These are phyloP conservation scores for Globisporangium irregulare DNA, from an alignment of 352 stramenopile species.

Conservation along the genomic window DNA sequence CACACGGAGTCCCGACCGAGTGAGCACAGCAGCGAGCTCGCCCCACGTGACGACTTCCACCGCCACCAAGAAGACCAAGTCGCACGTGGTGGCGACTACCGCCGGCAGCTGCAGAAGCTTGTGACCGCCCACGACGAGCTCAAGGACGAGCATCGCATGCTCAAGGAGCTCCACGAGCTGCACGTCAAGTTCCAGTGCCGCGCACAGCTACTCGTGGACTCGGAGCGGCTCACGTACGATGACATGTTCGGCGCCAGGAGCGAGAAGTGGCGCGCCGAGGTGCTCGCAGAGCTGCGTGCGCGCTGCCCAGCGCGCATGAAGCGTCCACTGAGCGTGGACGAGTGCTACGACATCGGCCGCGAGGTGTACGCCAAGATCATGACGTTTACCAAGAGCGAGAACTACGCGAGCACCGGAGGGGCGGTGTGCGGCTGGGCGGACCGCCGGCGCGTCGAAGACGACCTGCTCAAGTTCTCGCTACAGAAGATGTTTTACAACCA, in stretches of 20 bases:
- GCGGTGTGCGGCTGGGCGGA: conserved; percentile 31
- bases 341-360: conserved; percentile 30
- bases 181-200: conserved; percentile 30
- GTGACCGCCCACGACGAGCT: conserved; percentile 20
- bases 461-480: conserved; percentile 32
- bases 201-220: conserved; percentile 22
- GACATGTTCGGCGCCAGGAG: conserved; percentile 6
- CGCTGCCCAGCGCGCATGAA: conserved; percentile 20
- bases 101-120: conserved; percentile 19
- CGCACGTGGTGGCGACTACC: neutral
- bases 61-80: neutral
- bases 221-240: conserved; percentile 2
- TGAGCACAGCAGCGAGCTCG: neutral
- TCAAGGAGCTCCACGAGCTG: conserved; percentile 20
- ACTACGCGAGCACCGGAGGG: conserved; percentile 23
- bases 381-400: conserved; percentile 20
- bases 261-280: conserved; percentile 8
- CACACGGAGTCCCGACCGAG: neutral
- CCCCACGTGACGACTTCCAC: neutral
- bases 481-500: conserved; percentile 23
- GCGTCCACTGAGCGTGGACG: conserved; percentile 22
- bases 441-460: conserved; percentile 29
- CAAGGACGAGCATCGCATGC: conserved; percentile 21
- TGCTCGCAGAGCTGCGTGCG: conserved; percentile 7
- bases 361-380: conserved; percentile 28